These are phyloP conservation scores for Solanum tacnaense DNA, from an alignment of 257 asterid genomes.

Conservation along the genomic window DNA sequence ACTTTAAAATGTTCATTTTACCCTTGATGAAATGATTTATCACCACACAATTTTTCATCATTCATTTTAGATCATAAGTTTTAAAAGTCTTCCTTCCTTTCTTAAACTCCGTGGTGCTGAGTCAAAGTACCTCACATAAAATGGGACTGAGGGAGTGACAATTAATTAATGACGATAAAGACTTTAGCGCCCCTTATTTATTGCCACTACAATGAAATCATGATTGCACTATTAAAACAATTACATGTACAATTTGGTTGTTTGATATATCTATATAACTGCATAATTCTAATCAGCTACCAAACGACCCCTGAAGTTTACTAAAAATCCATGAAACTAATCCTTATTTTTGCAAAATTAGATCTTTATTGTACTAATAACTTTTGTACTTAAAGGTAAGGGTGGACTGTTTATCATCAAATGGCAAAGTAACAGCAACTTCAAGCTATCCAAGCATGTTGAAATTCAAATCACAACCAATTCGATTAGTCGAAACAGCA, in stretches of 20 bases:
- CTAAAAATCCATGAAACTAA: background rate
- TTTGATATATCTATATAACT: too few species aligned
- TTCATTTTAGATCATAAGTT: too few species aligned
- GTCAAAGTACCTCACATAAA: too few species aligned
- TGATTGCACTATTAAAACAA: background rate
- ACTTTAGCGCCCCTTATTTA: too few species aligned
- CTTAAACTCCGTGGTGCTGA: too few species aligned
- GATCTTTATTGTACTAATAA: background rate
- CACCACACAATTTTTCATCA: too few species aligned
- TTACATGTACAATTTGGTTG: too few species aligned
- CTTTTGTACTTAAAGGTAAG: conserved; percentile 25
- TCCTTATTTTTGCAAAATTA: background rate
- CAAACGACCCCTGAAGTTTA: background rate
- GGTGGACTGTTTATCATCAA: conserved; percentile 34
- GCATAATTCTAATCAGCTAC: too few species aligned
- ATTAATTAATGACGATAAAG: too few species aligned
- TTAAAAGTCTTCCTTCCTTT: too few species aligned
- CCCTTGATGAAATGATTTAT: too few species aligned
- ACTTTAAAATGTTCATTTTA: too few species aligned
- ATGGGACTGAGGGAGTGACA: rapidly evolving
- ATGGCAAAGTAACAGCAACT: conserved; percentile 21
- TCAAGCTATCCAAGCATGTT: conserved; percentile 49
- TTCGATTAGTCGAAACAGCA: conserved; percentile 23
- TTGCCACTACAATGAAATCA: background rate
- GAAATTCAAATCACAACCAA: conserved; percentile 35